Conservation (phyloP, 2,329 filamentous ascomycete genomes). For the Pseudocercospora crystallina region DNA sequence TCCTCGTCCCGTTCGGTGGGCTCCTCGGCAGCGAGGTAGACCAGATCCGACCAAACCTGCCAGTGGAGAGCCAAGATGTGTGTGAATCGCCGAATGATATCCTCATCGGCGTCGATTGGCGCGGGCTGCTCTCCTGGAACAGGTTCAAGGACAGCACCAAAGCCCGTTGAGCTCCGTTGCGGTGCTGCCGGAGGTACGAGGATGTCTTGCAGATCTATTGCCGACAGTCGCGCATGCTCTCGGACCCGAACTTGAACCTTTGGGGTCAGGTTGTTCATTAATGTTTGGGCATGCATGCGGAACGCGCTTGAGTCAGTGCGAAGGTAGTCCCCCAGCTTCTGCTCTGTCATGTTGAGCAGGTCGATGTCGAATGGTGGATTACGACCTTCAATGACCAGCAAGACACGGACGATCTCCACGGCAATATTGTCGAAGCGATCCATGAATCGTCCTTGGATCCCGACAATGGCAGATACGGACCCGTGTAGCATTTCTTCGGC, state of each 20-base stretch:
- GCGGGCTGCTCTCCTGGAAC: constrained; percentile 5
- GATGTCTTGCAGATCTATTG: constrained; percentile 46
- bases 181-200: constrained; percentile 33
- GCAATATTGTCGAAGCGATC: constrained; percentile 45
- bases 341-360: constrained; percentile 37
- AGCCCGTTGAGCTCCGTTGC: constrained; percentile 21
- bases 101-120: constrained; percentile 38
- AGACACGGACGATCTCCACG: constrained; percentile 46
- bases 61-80: constrained; percentile 86
- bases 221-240: constrained; percentile 38
- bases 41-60: constrained; percentile 79
- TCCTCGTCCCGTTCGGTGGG: constrained; percentile 23
- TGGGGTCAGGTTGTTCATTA: constrained; percentile 37
- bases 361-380: constrained; percentile 34
- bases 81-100: constrained; percentile 74
- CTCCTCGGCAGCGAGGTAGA: constrained; percentile 53
- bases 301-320: constrained; percentile 32
- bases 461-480: constrained; percentile 43
- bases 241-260: constrained; percentile 36
- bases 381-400: constrained; percentile 37
- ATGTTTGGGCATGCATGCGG: constrained; percentile 27
- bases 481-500: constrained; percentile 28
- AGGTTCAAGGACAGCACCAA: constrained; percentile 31
- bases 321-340: constrained; percentile 35
- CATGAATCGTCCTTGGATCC: constrained; percentile 39